Conservation (phyloP, 306 rosid species). For the Inga oerstediana region DNA sequence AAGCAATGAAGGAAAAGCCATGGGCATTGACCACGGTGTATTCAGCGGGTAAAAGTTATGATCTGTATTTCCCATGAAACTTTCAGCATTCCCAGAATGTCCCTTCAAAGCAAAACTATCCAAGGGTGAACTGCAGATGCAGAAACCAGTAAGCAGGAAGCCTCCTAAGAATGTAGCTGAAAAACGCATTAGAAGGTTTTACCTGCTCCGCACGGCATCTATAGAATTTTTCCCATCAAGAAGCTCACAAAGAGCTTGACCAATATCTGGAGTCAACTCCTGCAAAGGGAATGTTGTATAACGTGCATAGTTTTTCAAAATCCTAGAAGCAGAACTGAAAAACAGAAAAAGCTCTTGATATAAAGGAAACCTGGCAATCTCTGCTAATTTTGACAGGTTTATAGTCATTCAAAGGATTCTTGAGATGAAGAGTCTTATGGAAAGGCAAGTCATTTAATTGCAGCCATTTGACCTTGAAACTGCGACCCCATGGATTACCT, state of each 20-base stretch:
- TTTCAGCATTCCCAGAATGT: constrained; percentile 45
- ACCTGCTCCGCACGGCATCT: constrained; percentile 19
- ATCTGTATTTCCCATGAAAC: constrained; percentile 51
- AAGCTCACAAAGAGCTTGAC: constrained; percentile 81
- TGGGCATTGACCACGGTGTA: constrained; percentile 62
- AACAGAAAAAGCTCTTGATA: constrained; percentile 10
- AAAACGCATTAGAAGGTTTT: constrained; percentile 13
- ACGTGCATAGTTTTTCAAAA: constrained; percentile 17
- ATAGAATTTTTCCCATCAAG: constrained; percentile 55
- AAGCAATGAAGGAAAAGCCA: constrained; percentile 45
- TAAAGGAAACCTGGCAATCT: constrained; percentile 72
- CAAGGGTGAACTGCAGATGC: constrained; percentile 47
- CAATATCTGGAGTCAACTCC: constrained; percentile 80
- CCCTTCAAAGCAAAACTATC: constrained; percentile 52
- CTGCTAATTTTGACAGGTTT: constrained; percentile 92
- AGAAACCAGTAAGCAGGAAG: constrained; percentile 37
- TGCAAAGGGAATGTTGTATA: constrained; percentile 36
- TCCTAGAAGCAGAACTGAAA: neutral
- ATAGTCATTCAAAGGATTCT: constrained; percentile 79
- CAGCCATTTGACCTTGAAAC: constrained; percentile 81
- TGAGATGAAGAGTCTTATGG: constrained; percentile 78
- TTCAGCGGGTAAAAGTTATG: constrained; percentile 41
- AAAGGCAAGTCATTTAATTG: constrained; percentile 70
- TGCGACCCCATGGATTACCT: constrained; percentile 78
- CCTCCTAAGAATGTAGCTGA: constrained; percentile 6